Base-by-base conservation (phyloP, 331 rosid genomes). In the Quercus lobata region DNA sequence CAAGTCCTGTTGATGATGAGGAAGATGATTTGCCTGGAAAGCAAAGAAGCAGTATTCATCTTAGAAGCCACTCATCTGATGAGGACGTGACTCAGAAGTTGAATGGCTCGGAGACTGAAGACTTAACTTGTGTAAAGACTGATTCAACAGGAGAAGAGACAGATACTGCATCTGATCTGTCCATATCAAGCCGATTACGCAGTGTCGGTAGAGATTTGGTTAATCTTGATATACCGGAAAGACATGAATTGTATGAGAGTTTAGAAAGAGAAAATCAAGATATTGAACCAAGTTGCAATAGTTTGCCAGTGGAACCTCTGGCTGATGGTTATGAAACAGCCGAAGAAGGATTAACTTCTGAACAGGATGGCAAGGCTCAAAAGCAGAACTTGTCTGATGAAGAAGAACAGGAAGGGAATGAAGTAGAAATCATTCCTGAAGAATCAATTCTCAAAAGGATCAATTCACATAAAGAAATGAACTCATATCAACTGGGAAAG, bases 401-500 rank as follows among this genome's bases (percentile, higher is more conserved):
- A 21, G 94, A 86, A 21, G 71, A 84, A 15, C 37, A 75, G 2
- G 86, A 78, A 16, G 91, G 82, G 29, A 75, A 52, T 21, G 90
- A 84, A 30, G 86, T 71, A 19, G 97, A 88, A 84, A 73, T 37
- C 16, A 74, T 93, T 81, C 90, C 96, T 5, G 84, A 87, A 73
- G 97, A 93, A 79, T 87, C 92, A 1, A 96, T 96, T 73, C 94
- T 89, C 2, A 87, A 85, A 62, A 87, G 97, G 88, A 93, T 96
- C 8, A 90, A 86, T 79, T 96, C 99, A 5, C 97, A 78, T 63
- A 96, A 92, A 79, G 94, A 78, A 85, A 88, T 82, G 84, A 84
- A 86, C 76, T 93, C 98, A 69, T 96, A 86, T 71, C 99, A 96
- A 76, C 60, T 96, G 44, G 99, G 99, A 72, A 96, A 91, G 75